These are phyloP conservation scores for Diversispora epigaea DNA, from an alignment of 192 early-diverging fungal genomes.

Conservation along the genomic window DNA sequence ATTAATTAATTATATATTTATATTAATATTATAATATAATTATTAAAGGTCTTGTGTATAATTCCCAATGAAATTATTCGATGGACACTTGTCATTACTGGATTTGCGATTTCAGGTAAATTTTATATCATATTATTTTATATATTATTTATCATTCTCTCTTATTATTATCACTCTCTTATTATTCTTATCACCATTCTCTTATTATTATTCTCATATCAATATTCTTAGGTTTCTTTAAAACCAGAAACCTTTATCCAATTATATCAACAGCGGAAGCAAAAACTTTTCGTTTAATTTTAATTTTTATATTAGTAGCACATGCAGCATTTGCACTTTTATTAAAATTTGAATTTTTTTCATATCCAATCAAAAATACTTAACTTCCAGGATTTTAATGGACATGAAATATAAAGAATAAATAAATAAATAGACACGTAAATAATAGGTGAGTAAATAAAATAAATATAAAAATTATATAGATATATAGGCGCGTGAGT, in stretches of 20 bases:
- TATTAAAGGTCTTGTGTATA: constrained; percentile 69
- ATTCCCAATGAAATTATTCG: constrained; percentile 78
- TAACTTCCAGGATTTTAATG: no score
- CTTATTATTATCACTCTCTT: constrained; percentile 11
- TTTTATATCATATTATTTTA: constrained; percentile 20
- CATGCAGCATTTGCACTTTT: constrained; percentile 72
- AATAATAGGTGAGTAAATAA: no score
- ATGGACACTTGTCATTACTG: constrained; percentile 78
- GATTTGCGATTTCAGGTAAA: constrained; percentile 71
- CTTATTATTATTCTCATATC: background rate
- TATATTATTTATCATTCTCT: constrained; percentile 36
- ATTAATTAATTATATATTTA: constrained; percentile 75
- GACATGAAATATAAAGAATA: no score
- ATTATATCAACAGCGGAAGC: constrained; percentile 69
- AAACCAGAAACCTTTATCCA: constrained; percentile 57
- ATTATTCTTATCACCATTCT: no score
- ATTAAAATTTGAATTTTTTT: constrained; percentile 87
- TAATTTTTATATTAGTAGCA: constrained; percentile 62
- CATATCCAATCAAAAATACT: constrained; percentile 45
- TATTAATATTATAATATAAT: no score
- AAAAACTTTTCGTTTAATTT: constrained; percentile 65
- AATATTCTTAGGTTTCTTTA: constrained; percentile 41
- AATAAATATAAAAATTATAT: no score
- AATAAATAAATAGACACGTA: no score
- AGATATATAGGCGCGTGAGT: no score